phyloP scores from a whole-genome alignment of 108 stramenopile species.

The Pseudonitzschia multiseries region DNA sequence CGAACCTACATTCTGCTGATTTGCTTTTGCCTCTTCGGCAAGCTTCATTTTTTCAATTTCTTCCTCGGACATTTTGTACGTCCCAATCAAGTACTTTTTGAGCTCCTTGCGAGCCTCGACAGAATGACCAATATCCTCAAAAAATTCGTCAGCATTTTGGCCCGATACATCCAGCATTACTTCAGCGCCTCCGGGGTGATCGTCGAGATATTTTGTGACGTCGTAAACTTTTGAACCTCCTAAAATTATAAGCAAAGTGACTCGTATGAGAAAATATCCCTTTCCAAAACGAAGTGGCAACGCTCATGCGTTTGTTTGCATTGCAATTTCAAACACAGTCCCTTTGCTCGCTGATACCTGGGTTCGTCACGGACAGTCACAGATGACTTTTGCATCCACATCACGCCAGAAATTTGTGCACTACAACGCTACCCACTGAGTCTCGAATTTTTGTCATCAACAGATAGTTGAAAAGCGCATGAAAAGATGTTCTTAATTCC shows the following conservation, averaged over 20 bases:
- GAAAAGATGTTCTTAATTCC: too few relatives aligned
- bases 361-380: too few relatives aligned
- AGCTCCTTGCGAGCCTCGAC: constrained; percentile 89
- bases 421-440: too few relatives aligned
- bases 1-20: constrained; percentile 16
- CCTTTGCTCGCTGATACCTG: too few relatives aligned
- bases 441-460: too few relatives aligned
- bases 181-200: constrained; percentile 97
- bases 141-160: constrained; percentile 93
- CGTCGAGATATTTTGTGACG: constrained; percentile 94
- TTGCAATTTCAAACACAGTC: too few relatives aligned
- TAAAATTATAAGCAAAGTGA: constrained; percentile 20
- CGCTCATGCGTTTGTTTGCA: neutral
- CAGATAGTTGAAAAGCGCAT: too few relatives aligned
- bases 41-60: constrained; percentile 69
- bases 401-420: too few relatives aligned
- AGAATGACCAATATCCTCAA: constrained; percentile 98
- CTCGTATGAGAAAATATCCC: neutral
- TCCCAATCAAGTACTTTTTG: constrained; percentile 77
- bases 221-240: constrained; percentile 97
- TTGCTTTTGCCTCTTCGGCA: constrained; percentile 50
- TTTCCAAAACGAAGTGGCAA: neutral
- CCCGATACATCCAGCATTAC: constrained; percentile 92
- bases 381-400: too few relatives aligned
- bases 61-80: constrained; percentile 67